These are phyloP conservation scores for Aureobasidium namibiae DNA, from an alignment of 2,329 filamentous ascomycete genomes.

Conservation along the genomic window DNA sequence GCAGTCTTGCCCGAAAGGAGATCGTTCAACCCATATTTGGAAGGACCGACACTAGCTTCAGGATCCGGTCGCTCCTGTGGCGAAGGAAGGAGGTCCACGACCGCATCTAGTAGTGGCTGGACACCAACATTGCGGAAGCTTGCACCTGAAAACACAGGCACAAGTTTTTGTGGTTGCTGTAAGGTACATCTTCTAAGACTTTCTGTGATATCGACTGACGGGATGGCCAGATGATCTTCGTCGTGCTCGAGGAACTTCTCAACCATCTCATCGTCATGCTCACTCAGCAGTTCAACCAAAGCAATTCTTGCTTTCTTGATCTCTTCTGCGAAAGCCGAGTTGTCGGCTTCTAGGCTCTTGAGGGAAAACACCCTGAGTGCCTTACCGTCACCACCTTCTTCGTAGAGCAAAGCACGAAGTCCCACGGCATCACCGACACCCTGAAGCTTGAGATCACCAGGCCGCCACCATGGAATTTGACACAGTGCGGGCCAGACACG, in stretches of 20 bases:
- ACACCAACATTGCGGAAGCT: conserved; percentile 93
- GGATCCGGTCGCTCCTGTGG: conserved; percentile 73
- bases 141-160: conserved; percentile 83
- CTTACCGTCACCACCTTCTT: conserved; percentile 57
- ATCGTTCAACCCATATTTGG: conserved; percentile 44
- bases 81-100: conserved; percentile 78
- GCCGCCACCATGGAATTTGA: conserved; percentile 89
- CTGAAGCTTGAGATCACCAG: conserved; percentile 61
- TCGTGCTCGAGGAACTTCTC: conserved; percentile 74
- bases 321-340: conserved; percentile 52
- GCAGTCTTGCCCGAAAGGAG: conserved; percentile 32
- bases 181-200: conserved; percentile 67
- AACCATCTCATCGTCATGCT: conserved; percentile 79
- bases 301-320: conserved; percentile 66
- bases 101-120: conserved; percentile 79
- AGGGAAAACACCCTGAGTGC: conserved; percentile 43
- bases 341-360: conserved; percentile 42
- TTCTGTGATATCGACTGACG: conserved; percentile 57
- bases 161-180: conserved; percentile 59
- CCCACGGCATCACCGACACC: conserved; percentile 80
- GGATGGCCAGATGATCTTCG: conserved; percentile 62
- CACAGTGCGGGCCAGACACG: conserved; percentile 83
- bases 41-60: conserved; percentile 59
- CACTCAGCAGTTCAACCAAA: conserved; percentile 75
- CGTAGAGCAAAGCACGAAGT: conserved; percentile 67